A percentile compares a stretch with the other conserved stretches of the same genome.
Conservation (phyloP, 768 basidiomycete species). For the Tricholoma furcatifolium region DNA sequence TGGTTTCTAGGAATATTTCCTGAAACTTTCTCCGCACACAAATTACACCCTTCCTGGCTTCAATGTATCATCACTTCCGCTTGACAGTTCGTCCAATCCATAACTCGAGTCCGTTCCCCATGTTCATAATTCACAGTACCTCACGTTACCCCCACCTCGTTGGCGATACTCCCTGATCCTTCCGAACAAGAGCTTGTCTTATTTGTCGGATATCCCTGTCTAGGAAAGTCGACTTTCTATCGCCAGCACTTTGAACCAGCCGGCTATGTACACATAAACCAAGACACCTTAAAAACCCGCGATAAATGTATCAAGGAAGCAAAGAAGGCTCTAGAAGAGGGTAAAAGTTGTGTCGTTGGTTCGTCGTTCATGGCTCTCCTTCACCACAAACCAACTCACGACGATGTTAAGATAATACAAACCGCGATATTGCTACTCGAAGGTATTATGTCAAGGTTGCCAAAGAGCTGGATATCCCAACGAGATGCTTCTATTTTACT, state of each 20-base stretch:
- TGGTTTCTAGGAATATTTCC: conserved; percentile 72
- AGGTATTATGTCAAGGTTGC: conserved; percentile 71
- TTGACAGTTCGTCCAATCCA: conserved; percentile 25
- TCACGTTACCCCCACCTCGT: conserved; percentile 45
- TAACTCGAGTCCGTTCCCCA: background rate
- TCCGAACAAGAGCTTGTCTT: conserved; percentile 42
- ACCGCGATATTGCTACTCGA: conserved; percentile 69
- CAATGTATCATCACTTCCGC: conserved; percentile 47
- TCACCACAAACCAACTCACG: background rate
- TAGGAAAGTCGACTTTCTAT: conserved; percentile 86
- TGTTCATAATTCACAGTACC: conserved; percentile 39
- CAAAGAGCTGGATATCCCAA: conserved; percentile 46
- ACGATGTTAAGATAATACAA: conserved; percentile 77
- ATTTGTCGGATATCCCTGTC: conserved; percentile 52
- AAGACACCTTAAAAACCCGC: conserved; percentile 76
- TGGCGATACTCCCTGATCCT: conserved; percentile 44
- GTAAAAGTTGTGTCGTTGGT: conserved; percentile 79
- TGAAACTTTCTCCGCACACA: conserved; percentile 44
- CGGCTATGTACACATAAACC: conserved; percentile 84
- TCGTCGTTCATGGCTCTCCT: conserved; percentile 16
- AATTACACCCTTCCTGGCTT: conserved; percentile 64
- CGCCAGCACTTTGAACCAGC: conserved; percentile 59
- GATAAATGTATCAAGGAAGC: conserved; percentile 72
- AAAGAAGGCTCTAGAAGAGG: conserved; percentile 48
- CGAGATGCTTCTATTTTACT: conserved; percentile 74